These are phyloP conservation scores for Ampelocalamus luodianensis DNA, from an alignment of 176 grass and related monocot species.

Conservation along the genomic window DNA sequence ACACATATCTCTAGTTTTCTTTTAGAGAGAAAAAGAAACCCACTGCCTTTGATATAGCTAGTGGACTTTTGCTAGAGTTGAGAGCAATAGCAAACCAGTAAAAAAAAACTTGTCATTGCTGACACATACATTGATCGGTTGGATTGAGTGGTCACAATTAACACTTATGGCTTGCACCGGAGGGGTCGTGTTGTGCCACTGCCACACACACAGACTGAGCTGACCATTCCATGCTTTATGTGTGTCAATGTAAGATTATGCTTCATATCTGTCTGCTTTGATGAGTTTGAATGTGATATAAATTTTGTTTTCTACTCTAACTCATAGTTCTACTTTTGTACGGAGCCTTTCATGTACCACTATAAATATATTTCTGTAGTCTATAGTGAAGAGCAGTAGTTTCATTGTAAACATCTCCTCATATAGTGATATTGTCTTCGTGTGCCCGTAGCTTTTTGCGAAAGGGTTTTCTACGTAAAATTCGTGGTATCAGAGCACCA, in stretches of 20 bases:
- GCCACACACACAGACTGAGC: constrained; percentile 6
- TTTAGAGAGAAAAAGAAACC: background rate
- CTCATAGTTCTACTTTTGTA: too few relatives aligned
- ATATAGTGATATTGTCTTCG: too few relatives aligned
- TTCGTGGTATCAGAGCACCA: too few relatives aligned
- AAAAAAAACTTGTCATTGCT: background rate
- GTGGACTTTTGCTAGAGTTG: background rate
- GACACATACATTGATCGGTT: background rate
- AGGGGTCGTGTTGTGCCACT: background rate
- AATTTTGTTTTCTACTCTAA: too few relatives aligned
- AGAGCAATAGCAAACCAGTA: background rate
- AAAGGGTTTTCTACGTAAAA: too few relatives aligned
- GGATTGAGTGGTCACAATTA: background rate
- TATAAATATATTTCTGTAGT: too few relatives aligned
- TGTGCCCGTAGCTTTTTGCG: too few relatives aligned
- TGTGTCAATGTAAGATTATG: constrained; percentile 5
- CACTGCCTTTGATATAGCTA: background rate
- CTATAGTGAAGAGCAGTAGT: too few relatives aligned
- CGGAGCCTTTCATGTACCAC: too few relatives aligned
- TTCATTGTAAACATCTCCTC: too few relatives aligned
- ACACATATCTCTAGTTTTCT: constrained; percentile 7
- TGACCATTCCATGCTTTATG: constrained; percentile 15
- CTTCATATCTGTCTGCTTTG: constrained; percentile 20
- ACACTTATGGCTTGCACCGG: background rate
- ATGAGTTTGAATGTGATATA: too few relatives aligned